Evolutionary conservation across 768 basidiomycete genomes (phyloP), one percentile per base, ranked within the genome.

Genomic region (Collybia sordida): DNA sequence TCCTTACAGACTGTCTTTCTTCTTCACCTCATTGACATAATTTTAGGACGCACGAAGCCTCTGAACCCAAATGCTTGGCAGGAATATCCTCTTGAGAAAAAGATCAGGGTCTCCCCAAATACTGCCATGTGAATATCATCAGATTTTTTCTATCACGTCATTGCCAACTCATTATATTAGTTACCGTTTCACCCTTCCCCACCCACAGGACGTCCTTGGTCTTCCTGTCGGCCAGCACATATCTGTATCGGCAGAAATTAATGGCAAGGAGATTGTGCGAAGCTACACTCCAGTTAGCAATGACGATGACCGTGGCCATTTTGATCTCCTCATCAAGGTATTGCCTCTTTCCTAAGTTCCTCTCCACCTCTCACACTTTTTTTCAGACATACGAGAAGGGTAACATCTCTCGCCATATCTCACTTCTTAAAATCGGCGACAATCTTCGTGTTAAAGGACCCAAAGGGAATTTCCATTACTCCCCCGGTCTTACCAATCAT

Each of bases 181-280:
- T 59, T 98, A 98, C 78, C 93, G 93, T 50, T 97, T 97, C 69
- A 84, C 79, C 19, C 79, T 98, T 15, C 91, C 92, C 27, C 75
- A 79, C 54, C 62, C 79, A 7, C 79, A 82, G 27, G 88, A 91
- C 64, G 74, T 87, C 45, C 86, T 99, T 14, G 96, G 96, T 50
- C 86, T 99, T 3, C 97, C 97, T 50, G 86, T 93, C 56, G 97
- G 97, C 44, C 93, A 98, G 73, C 97, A 99, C 77, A 92, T 99
- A 61, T 86, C 90, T 42, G 80, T 99, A 48, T 81, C 83, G 18
- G 94, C 96, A 15, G 86, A 91, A 55, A 93, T 98, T 55, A 82
- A 88, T 59, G 95, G 93, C 61, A 98, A 98, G 75, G 79, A 86
- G 36, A 74, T 99, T 62, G 80, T 83, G 60, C 85, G 97, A 52